These are phyloP conservation scores for Eimeria sp. DNA, from an alignment of 169 alveolate genomes.

Conservation along the genomic window DNA sequence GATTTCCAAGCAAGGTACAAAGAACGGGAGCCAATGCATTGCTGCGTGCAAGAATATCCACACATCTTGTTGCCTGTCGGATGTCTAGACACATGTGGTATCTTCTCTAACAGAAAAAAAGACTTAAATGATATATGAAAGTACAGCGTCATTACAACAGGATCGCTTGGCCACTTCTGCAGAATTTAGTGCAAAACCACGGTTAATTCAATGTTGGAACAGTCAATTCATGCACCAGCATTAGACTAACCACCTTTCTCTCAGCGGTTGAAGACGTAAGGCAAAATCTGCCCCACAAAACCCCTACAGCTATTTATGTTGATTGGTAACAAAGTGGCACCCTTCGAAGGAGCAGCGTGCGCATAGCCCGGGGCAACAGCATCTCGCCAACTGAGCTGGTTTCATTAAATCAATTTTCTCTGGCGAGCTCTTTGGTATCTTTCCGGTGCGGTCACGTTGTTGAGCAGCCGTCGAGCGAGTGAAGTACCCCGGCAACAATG, in stretches of 20 bases:
- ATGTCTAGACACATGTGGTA: not conserved
- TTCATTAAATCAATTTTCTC: not conserved
- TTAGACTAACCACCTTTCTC: not conserved
- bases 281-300: not conserved
- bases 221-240: not conserved
- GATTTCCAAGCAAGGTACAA: not conserved
- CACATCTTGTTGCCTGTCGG: not conserved
- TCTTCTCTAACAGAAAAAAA: not conserved
- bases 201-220: not conserved
- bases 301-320: not conserved
- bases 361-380: not conserved
- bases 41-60: not conserved
- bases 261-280: not conserved
- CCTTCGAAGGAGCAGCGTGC: not conserved
- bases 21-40: not conserved
- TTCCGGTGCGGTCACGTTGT: not conserved
- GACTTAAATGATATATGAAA: not conserved
- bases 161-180: not conserved
- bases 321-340: not conserved
- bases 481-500: not conserved
- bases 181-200: not conserved
- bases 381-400: not conserved
- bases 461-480: not conserved
- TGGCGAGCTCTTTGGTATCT: not conserved
- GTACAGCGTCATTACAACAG: not conserved